A percentile compares a stretch with the other conserved stretches of the same genome.
These are phyloP conservation scores for Plasmodium gonderi DNA, from an alignment of 169 alveolate genomes.

Conservation along the genomic window DNA sequence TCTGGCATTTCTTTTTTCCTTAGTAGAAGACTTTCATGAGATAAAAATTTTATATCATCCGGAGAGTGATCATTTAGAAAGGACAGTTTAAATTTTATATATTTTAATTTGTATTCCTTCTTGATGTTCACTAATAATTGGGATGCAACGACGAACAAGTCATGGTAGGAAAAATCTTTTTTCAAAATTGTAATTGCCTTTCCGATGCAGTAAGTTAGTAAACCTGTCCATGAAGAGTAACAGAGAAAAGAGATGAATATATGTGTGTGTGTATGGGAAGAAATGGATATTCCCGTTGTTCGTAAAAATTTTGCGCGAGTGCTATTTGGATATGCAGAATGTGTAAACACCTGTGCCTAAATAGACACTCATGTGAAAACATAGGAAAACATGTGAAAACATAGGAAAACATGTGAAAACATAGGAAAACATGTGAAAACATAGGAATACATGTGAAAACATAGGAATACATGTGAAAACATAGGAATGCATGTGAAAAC, in stretches of 20 bases:
- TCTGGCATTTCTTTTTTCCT: slow-evolving; percentile 24
- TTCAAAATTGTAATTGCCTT: slow-evolving; percentile 29
- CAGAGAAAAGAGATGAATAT: background rate
- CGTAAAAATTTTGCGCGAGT: too few species aligned
- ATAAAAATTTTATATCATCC: slow-evolving; percentile 70
- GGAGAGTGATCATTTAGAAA: slow-evolving; percentile 67
- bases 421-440: background rate
- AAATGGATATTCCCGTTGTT: too few species aligned
- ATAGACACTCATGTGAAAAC: too few species aligned
- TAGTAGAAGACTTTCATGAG: slow-evolving; percentile 67
- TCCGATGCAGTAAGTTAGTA: slow-evolving; percentile 62
- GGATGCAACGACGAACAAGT: slow-evolving; percentile 55
- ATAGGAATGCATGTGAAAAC: background rate
- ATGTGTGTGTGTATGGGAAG: background rate
- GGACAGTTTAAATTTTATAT: slow-evolving; percentile 61
- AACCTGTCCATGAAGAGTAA: slow-evolving; percentile 11
- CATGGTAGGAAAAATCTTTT: slow-evolving; percentile 63
- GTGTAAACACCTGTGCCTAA: too few species aligned
- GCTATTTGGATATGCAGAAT: too few species aligned
- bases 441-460: background rate
- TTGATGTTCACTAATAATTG: slow-evolving; percentile 33
- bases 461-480: background rate
- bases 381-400: too few species aligned
- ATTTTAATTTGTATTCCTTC: slow-evolving; percentile 47
- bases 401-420: background rate